Evolutionary conservation across 2,329 filamentous ascomycete genomes (phyloP).

Genomic region (Passalora sequoiae): DNA sequence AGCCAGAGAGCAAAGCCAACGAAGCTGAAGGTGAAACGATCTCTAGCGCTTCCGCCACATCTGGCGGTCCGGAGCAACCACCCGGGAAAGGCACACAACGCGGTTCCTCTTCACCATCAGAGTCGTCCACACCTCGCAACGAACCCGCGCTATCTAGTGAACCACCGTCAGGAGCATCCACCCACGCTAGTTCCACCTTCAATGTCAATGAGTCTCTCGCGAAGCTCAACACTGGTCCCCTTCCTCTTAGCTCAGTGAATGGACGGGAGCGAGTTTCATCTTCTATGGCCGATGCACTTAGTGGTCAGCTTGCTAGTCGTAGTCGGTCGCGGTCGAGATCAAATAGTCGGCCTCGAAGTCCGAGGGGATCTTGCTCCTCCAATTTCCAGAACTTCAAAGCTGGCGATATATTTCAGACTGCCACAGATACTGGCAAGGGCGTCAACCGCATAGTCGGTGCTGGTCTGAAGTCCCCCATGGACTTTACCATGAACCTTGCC

Average conservation of each 20-base stretch:
- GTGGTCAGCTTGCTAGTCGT: conserved; percentile 17
- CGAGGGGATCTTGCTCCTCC: conserved; percentile 8
- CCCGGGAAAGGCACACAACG: conserved; percentile 6
- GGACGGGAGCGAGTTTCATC: conserved; percentile 9
- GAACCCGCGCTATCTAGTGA: conserved; percentile 12
- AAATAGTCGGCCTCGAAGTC: conserved; percentile 18
- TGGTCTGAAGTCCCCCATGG: conserved; percentile 68
- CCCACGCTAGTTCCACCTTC: conserved; percentile 26
- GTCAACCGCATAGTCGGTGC: conserved; percentile 35
- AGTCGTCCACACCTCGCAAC: conserved; percentile 12
- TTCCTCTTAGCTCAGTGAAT: conserved; percentile 15
- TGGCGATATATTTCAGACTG: conserved; percentile 25
- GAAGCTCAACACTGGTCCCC: conserved; percentile 23
- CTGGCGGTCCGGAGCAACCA: conserved; percentile 9
- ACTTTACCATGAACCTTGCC: conserved; percentile 75
- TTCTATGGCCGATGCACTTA: conserved; percentile 25
- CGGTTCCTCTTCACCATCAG: conserved; percentile 10
- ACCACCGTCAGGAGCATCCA: conserved; percentile 15
- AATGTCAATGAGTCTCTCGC: conserved; percentile 30
- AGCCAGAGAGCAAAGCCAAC: conserved; percentile 12
- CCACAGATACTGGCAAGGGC: conserved; percentile 33
- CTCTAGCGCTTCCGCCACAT: conserved; percentile 10
- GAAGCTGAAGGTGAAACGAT: conserved; percentile 7
- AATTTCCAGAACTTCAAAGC: conserved; percentile 1
- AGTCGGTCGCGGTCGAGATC: conserved; percentile 20